Conservation (phyloP, 176 grass and related monocot genomes). For the Puccinellia tenuiflora region DNA sequence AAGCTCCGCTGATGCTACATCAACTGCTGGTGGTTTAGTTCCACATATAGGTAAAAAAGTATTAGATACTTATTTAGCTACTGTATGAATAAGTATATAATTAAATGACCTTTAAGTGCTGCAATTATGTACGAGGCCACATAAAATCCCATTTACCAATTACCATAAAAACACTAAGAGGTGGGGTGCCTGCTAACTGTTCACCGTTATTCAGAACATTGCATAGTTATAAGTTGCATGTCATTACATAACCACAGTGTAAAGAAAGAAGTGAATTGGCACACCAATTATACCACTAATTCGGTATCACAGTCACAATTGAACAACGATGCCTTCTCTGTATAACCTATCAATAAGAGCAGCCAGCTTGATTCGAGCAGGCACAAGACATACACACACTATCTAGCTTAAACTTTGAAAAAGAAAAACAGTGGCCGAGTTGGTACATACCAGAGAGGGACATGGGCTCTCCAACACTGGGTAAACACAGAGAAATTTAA, state of each 20-base stretch:
- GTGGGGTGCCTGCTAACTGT: not conserved
- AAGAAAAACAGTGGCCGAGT: not conserved
- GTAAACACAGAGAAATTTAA: not conserved
- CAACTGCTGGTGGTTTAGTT: not conserved
- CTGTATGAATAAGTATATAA: not conserved
- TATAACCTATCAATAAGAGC: not conserved
- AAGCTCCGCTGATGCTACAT: not conserved
- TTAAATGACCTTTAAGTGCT: not conserved
- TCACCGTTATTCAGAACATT: not conserved
- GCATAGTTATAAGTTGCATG: not conserved
- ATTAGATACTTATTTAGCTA: not conserved
- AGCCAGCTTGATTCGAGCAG: not conserved
- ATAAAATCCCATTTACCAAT: not conserved
- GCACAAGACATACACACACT: not conserved
- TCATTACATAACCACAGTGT: not conserved
- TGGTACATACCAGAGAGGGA: not conserved
- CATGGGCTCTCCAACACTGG: not conserved
- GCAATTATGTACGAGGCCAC: not conserved
- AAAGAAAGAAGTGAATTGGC: not conserved
- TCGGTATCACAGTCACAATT: not conserved
- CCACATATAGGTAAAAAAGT: not conserved
- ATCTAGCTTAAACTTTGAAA: not conserved
- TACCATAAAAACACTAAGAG: not conserved
- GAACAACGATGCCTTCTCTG: not conserved
- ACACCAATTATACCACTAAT: not conserved